Evolutionary conservation across 257 asterid genomes (phyloP), one percentile per base, ranked within the genome.

Genomic region (Nicotiana attenuata): DNA sequence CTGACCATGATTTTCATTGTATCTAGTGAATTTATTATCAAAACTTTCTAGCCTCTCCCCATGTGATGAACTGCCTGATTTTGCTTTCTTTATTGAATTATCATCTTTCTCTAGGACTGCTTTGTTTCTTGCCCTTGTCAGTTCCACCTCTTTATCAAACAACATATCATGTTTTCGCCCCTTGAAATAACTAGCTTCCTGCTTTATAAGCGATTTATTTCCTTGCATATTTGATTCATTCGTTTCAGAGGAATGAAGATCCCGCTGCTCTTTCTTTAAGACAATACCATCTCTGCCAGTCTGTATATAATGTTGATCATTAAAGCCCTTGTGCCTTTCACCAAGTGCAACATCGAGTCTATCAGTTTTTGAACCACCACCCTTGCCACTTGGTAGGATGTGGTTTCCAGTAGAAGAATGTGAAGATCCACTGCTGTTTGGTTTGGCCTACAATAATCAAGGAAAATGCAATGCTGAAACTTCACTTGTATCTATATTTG

Each of bases 301-400:
- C 20, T 63, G 81, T 52, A 56, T 85, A 57, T 24, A 76, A 69
- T 69, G 71, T 17, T 79, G 73, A 65, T 87, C 89, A 33, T 90
- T 87, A 76, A 83, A 66, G 80, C 81, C 82, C 71, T 81, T 86
- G 52, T 80, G 85, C 59, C 69, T 90, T 69, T 86, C 90, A 79
- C 88, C 88, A 73, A 73, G 87, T 81, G 76, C 71, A 57, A 67
- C 59, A 59, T 75, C 84, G 15, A 50, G 47, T 10, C 45, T 81
- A 55, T 85, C 89, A 69, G 82, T 45, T 82, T 89, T 86, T 80
- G 85, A 71, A 67, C 82, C 78, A 83, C 84, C 57, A 19, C 41
- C 90, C 88, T 90, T 87, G 66, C 73, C 85, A 86, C 81, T 81
- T 84, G 86, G 85, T 35, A 83, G 82, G 82, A 84, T 78, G 83